A percentile compares a stretch with the other conserved stretches of the same genome.
These are phyloP conservation scores for Ophiocordyceps camponoti-saundersi DNA, from an alignment of 2,329 filamentous ascomycete species.

Conservation along the genomic window DNA sequence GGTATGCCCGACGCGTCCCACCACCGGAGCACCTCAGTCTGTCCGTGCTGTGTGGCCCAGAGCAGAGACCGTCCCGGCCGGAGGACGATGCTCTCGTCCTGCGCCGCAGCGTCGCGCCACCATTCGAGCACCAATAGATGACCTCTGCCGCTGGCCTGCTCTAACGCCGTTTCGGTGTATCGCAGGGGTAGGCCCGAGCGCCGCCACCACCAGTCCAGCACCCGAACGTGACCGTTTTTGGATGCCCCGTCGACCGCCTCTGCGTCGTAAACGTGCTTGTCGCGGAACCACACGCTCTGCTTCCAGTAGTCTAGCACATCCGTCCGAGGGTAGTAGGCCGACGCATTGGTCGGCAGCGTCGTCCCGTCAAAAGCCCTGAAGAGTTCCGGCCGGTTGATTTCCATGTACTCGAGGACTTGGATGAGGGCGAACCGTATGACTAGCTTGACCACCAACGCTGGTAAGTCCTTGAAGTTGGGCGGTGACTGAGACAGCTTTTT, in stretches of 20 bases:
- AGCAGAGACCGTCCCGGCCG: constrained; percentile 76
- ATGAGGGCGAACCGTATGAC: constrained; percentile 84
- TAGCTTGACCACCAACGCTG: constrained; percentile 66
- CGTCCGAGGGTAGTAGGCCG: constrained; percentile 66
- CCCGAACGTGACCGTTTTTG: constrained; percentile 65
- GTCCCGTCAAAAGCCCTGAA: constrained; percentile 79
- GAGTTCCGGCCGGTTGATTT: constrained; percentile 47
- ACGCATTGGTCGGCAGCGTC: constrained; percentile 75
- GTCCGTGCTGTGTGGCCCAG: constrained; percentile 69
- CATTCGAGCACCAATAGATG: constrained; percentile 79
- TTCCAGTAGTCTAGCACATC: constrained; percentile 88
- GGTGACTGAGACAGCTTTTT: constrained; percentile 56
- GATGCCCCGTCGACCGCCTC: constrained; percentile 82
- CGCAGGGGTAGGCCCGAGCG: constrained; percentile 61
- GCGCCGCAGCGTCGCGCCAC: constrained; percentile 62
- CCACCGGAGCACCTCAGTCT: constrained; percentile 64
- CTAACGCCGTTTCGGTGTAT: constrained; percentile 75
- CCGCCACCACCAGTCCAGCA: constrained; percentile 84
- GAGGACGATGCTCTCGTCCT: constrained; percentile 41
- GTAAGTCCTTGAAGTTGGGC: constrained; percentile 53
- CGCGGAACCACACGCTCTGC: constrained; percentile 63
- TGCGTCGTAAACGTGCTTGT: constrained; percentile 62
- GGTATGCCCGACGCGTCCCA: constrained; percentile 74
- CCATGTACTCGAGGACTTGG: constrained; percentile 54
- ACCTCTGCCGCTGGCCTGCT: constrained; percentile 72